Evolutionary conservation across 257 asterid species (phyloP), one percentile per base, ranked within the genome.

Genomic region (Jacaranda copaia): DNA sequence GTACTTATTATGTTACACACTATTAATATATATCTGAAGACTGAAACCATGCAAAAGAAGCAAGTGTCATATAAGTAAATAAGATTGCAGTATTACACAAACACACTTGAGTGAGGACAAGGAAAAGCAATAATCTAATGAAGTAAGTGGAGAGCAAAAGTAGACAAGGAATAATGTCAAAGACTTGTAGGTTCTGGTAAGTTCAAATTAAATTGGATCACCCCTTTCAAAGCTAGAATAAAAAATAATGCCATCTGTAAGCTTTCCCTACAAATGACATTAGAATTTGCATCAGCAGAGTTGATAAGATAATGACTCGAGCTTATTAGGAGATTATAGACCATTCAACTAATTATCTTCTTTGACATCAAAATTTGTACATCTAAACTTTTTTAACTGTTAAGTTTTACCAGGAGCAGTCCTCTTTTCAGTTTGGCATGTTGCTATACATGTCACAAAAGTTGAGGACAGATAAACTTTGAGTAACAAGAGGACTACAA

Each of bases 181-280:
- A n/a, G 61, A 20, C 36, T 20, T 5, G 35, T 11, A 55, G 25
- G 14, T 15, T n/a, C n/a, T n/a, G n/a, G n/a, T n/a, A 72, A 96
- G 98, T 87, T 87, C 88, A 74, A 96, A 96, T 56, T 92, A 93
- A 83, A 96, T 88, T 60, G 99, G 98, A 63, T 96, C 99, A 68
- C 96, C 93, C 84, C 98, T 90, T 77, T 91, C 98, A 60, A 82
- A 93, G 87, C 99, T 96, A 73, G 99, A 93, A 82, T 96, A 98
- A 46, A 96, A 96, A 69, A 91, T 97, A 57, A 97, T 90, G 73
- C 98, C 99, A 87, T 96, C 99, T 1, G 97, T 96, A 83, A 96
- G 97, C 83, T 86, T 85, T 70, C 99, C 99, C 99, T 96, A 88
- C 80, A 86, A 81, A 63, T 5, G 58, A 35, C 76, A 65, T 68